Percentiles rank a stretch among this genome's conserved stretches.
Conservation (phyloP, 1,284 basidiomycete species). For the Leccinum olivaceoglutinosum region DNA sequence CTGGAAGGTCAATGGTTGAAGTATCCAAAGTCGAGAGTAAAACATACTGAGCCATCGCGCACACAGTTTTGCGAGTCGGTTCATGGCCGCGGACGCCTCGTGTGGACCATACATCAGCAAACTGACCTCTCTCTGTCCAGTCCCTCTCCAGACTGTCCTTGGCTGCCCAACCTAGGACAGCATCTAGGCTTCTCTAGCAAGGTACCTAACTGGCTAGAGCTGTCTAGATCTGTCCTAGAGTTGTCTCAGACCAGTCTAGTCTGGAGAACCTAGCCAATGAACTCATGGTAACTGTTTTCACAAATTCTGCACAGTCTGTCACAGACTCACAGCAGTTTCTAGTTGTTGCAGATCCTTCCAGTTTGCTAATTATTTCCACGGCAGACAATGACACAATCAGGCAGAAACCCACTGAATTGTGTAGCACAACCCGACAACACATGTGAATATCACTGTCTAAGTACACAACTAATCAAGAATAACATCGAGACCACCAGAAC, state of each 20-base stretch:
- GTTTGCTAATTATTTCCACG: background rate
- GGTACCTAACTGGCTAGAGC: background rate
- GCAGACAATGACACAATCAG: background rate
- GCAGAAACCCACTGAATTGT: background rate
- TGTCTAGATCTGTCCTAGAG: background rate
- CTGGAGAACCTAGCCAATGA: background rate
- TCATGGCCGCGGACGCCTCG: constrained; percentile 85
- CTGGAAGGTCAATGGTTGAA: background rate
- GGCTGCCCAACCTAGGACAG: background rate
- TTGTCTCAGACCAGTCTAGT: background rate
- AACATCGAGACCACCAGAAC: too few species aligned
- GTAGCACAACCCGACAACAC: too few species aligned
- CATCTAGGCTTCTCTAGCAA: background rate
- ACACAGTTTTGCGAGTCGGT: constrained; percentile 91
- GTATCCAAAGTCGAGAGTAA: background rate
- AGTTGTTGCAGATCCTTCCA: background rate
- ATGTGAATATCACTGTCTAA: too few species aligned
- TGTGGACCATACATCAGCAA: constrained; percentile 64
- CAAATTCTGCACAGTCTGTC: background rate
- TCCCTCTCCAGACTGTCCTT: background rate
- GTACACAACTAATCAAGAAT: too few species aligned
- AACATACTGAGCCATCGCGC: constrained; percentile 86
- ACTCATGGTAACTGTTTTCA: background rate
- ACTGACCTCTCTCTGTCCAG: background rate
- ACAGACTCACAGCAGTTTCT: background rate